phyloP scores from a whole-genome alignment of 345 rosid species.

The Hibiscus trionum region DNA sequence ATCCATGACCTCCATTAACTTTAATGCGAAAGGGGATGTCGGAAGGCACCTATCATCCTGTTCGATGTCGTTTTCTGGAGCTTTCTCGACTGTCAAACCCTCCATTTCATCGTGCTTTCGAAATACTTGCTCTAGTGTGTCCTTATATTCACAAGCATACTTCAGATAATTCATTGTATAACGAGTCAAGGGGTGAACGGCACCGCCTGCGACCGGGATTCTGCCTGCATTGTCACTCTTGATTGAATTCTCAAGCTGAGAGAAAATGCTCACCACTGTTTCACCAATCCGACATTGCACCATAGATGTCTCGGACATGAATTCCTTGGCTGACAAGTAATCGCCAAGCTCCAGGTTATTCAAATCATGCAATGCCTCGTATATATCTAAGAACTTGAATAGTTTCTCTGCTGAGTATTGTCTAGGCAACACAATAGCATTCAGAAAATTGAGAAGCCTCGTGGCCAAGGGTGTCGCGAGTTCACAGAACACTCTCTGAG shows the following conservation, averaged over 20 bases:
- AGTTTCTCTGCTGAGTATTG: constrained; percentile 57
- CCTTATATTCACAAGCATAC: constrained; percentile 67
- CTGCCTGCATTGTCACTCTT: constrained; percentile 42
- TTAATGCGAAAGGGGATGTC: constrained; percentile 32
- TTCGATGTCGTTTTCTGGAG: background rate
- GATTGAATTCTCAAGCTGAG: constrained; percentile 75
- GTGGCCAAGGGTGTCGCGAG: constrained; percentile 36
- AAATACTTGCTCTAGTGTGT: constrained; percentile 62
- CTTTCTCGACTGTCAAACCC: background rate
- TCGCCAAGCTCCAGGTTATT: constrained; percentile 22
- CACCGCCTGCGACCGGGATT: constrained; percentile 69
- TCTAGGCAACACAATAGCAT: constrained; percentile 54
- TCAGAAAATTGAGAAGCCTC: constrained; percentile 54
- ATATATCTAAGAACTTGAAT: constrained; percentile 77
- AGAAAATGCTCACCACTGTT: constrained; percentile 49
- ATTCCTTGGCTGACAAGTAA: constrained; percentile 14
- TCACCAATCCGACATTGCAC: constrained; percentile 51
- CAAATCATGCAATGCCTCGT: constrained; percentile 55
- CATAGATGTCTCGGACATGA: constrained; percentile 29
- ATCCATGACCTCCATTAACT: constrained; percentile 54
- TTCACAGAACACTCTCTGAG: constrained; percentile 39
- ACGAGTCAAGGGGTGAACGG: constrained; percentile 77
- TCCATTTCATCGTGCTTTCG: constrained; percentile 26
- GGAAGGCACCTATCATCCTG: constrained; percentile 18
- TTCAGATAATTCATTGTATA: constrained; percentile 88